A percentile compares a stretch with the other conserved stretches of the same genome.
Evolutionary conservation across 345 rosid species (phyloP).

Genomic region (Salix koriyanagi): DNA sequence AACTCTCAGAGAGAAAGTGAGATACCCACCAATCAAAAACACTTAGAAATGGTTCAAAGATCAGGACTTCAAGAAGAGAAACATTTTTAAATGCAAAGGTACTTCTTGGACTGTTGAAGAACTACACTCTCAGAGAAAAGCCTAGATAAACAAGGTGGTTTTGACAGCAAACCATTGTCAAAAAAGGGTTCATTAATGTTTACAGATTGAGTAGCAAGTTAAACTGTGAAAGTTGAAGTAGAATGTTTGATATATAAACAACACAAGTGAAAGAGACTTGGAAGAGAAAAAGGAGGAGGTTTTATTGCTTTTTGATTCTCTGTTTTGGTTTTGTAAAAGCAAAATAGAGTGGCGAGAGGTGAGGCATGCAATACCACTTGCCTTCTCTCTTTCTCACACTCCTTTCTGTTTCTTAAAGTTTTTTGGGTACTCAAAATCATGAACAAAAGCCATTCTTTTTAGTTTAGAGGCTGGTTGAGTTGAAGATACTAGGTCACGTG

Average conservation of each 20-base stretch:
- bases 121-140: not conserved
- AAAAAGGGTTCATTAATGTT: not conserved
- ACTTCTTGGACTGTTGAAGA: not conserved
- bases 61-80: not conserved
- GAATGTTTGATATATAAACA: too few relatives aligned
- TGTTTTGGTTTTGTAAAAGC: conserved; percentile 22
- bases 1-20: not conserved
- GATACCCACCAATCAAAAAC: conserved; percentile 8
- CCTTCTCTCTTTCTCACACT: conserved; percentile 14
- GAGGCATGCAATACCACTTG: conserved; percentile 45
- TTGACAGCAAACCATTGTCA: not conserved
- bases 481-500: too few relatives aligned
- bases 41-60: not conserved
- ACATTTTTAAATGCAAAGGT: not conserved
- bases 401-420: not conserved
- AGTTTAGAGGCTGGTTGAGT: too few relatives aligned
- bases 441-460: too few relatives aligned
- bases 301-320: not conserved
- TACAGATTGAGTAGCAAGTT: not conserved
- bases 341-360: conserved; percentile 25
- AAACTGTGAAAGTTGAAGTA: not conserved
- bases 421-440: too few relatives aligned
- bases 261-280: not conserved
- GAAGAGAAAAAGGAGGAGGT: not conserved
- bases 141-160: not conserved